Evolutionary conservation across 163 green algal species (phyloP), one percentile per base, ranked within the genome.

Genomic region (Volvox carteri): DNA sequence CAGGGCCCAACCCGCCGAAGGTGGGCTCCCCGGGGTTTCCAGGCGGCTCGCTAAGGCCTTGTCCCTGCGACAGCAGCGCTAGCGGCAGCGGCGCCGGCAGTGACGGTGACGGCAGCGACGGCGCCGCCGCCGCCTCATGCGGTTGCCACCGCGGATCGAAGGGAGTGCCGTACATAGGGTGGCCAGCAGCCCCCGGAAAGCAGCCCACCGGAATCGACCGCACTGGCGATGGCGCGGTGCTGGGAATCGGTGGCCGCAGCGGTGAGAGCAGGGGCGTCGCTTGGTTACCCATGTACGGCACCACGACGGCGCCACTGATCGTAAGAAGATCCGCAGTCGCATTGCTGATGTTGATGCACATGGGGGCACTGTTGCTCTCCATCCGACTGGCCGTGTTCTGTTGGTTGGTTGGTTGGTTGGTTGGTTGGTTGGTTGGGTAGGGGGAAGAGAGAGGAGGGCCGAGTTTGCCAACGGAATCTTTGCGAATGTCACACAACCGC

Each of bases 351-450:
- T 91, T 86, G 54, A 92, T 68, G 42, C 56, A 68, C 72, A 86
- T 86, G 58, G 84, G 67, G 0, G 23, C 8, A 5, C 37, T 65
- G 72, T 80, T 91, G 46, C 75, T 76, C 78, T 92, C 90, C 85
- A 92, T 91, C 19, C 90, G 76, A 44, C 54, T 85, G 30, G 90
- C 85, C 2, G 81, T 88, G 90, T 92, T 92, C 83, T 80, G 83
- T 9, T 33, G 28, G n/a, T n/a, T n/a, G n/a, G n/a, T n/a, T n/a
- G n/a, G n/a, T 4, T 25, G 4, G 74, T 44, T 56, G 23, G 74
- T n/a, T 88, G 90, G 91, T 92, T 75, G 72, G 83, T 9, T 33
- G 28, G n/a, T 4, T 25, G 4, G 74, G 74, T 56, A 6, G 74
- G 44, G 70, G 37, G 12, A 37, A 41, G 70, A 19, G n/a, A 33